A percentile compares a stretch with the other conserved stretches of the same genome.
Evolutionary conservation across 2,329 filamentous ascomycete species (phyloP).

Genomic region (Colletotrichum sp.): DNA sequence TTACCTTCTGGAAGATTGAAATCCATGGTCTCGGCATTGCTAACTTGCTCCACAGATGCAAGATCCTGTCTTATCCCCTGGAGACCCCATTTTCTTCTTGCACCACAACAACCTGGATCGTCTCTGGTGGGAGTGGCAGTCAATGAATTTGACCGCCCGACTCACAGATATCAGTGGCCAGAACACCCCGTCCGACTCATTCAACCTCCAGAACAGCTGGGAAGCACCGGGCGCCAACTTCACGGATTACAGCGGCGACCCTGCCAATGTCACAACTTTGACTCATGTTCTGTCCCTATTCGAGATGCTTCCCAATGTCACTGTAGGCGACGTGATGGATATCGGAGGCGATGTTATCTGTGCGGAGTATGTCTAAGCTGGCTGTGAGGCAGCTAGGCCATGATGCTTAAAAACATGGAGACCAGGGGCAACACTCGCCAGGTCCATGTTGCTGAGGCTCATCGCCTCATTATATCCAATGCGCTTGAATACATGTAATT

Average conservation of each 20-base stretch:
- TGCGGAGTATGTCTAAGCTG: slow-evolving; percentile 25
- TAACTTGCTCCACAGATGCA: neutral
- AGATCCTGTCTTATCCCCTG: neutral
- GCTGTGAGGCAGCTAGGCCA: neutral
- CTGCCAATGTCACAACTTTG: slow-evolving; percentile 23
- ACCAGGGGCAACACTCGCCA: no score
- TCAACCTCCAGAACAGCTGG: neutral
- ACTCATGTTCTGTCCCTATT: slow-evolving; percentile 28
- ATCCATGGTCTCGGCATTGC: neutral
- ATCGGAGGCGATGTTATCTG: slow-evolving; percentile 24
- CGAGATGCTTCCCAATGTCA: slow-evolving; percentile 24
- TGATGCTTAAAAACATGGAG: no score
- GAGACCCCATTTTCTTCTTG: neutral
- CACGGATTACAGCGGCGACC: slow-evolving; percentile 16
- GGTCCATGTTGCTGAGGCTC: no score
- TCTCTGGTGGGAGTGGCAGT: neutral
- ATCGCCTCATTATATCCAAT: no score
- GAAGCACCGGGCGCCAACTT: neutral
- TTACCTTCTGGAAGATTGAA: neutral
- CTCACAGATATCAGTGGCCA: neutral
- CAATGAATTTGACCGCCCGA: neutral
- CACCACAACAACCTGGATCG: neutral
- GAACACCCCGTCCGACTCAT: neutral
- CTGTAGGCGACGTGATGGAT: slow-evolving; percentile 31
- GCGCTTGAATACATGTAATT: no score